Evolutionary conservation across 2,329 filamentous ascomycete species (phyloP), one percentile per base, ranked within the genome.

Genomic region (Diaporthe ampelina): DNA sequence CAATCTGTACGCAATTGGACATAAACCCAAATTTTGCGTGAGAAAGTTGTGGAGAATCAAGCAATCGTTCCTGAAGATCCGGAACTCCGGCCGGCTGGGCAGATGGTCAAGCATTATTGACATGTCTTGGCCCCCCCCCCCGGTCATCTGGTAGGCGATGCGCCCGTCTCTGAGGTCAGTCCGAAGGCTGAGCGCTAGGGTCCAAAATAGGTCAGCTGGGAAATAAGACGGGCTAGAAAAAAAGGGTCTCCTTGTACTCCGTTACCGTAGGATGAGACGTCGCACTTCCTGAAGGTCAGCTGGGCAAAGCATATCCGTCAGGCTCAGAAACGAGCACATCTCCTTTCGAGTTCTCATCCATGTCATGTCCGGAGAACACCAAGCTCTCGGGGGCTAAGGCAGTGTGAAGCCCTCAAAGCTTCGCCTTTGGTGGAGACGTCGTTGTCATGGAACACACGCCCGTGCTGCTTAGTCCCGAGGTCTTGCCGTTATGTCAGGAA

Each of bases 51-150:
- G 11, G 26, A 37, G 29, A 37, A 67, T 67, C 45, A 67, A 67
- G 63, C 63, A 67, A 26, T 37, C 8, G 63, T 67, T 37, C 43
- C 61, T 52, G 43, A 50, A 9, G 21, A 50, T 67, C 43, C 29
- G 15, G 58, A 8, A 40, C 29, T 21, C 58, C 58, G 11, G 37
- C 63, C 63, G 63, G 63, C 63, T 67, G 63, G 63, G 63, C 63
- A 67, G 9, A n/a, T 67, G 45, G n/a, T 21, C 29, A 37, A 67
- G 63, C 45, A 52, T 6, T 26, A n/a, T 67, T 52, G 63, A 52
- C 63, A 37, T 52, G 45, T 52, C 63, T 67, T 67, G 63, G 45
- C 63, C 11, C 37, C 10, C 10, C 61, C 45, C 9, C 45, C 21
- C 21, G 10, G 4, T 21, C 63, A 37, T 50, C 43, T 15, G 40